Base-by-base conservation (phyloP, 306 rosid genomes). In the Nissolia schottii region DNA sequence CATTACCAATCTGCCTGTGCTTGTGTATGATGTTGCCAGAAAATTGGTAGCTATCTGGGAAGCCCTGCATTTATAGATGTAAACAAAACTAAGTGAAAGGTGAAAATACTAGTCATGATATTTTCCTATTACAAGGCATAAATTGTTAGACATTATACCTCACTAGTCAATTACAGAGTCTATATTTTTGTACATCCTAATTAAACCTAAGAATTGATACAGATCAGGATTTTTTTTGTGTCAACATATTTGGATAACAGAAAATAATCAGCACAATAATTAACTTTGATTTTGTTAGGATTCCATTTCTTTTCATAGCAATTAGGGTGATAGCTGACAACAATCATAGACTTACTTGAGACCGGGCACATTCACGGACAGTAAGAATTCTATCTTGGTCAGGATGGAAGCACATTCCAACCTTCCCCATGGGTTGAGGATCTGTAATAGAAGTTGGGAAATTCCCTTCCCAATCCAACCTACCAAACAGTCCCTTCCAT, bases 351-450 rank as follows among this genome's bases (percentile, higher is more conserved):
- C 97, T 83, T 84, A 89, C 97, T 85, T 94, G 99, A 54, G 99
- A 94, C 57, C 97, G 88, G 32, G 99, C 99, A 9, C 97, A 94
- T 83, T 94, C 99, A 0, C 97, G 91, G 64, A 94, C 99, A 0
- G 99, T 87, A 10, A 94, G 88, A 65, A 94, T 94, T 64, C 99
- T 84, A 75, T 94, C 96, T 82, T 94, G 99, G 3, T 88, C 96
- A 5, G 99, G 99, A 73, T 94, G 99, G 76, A 94, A 94, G 84
- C 99, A 94, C 99, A 94, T 89, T 64, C 99, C 99, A 72, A 94
- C 97, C 79, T 94, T 94, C 13, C 99, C 99, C 99, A 94, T 94
- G 31, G 97, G 99, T 37, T 94, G 99, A 57, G 97, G 99, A 49
- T 94, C 99, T 2, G 99, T 94, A 12, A 91, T 82, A 61, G 99